Evolutionary conservation across 352 stramenopile genomes (phyloP), one percentile per base, ranked within the genome.

Genomic region (Globisporangium uncinulatum): DNA sequence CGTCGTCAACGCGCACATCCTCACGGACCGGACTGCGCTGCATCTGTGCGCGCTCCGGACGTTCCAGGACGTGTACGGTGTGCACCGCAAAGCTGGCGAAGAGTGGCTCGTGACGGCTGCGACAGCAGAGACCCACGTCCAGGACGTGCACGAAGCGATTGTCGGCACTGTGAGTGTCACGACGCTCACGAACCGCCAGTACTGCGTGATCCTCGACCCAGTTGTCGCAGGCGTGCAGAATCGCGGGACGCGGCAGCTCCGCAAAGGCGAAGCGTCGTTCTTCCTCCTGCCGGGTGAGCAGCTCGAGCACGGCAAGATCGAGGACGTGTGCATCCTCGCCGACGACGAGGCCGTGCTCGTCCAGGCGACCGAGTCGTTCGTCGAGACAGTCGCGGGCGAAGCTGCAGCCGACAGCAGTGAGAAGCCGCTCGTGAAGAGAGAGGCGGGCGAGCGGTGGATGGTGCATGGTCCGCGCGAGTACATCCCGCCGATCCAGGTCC

Each of bases 311-410:
- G 62, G 57, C n/a, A 57, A 63, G 13, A 86, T 91, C 42, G 58
- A 86, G 32, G 73, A 91, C 59, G 73, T 91, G 0, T 72, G 74
- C 51, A 74, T 92, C 29, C 56, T 92, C n/a, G 74, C 67, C 0
- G 80, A 92, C 39, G 83, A 91, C 39, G 80, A 92, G 59, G 83
- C 74, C n/a, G 78, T 92, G n/a, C 60, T 91, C 19, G 48, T 92
- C 0, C 83, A 91, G 53, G 76, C 83, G 8, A 84, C 70, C 10
- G 80, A 92, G 47, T 57, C 74, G 4, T 92, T 91, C 53, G 56
- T 73, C 2, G 79, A 89, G 19, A 70, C 77, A 24, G 37, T 71
- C 15, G 31, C 32, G 42, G 19, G 54, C 39, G 14, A 47, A 29
- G 43, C 54, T 4, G 56, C 66, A 63, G 49, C 32, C 4, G 66